A percentile compares a stretch with the other conserved stretches of the same genome.
These are phyloP conservation scores for Fusarium sp. DNA, from an alignment of 2,329 filamentous ascomycete species.

Conservation along the genomic window DNA sequence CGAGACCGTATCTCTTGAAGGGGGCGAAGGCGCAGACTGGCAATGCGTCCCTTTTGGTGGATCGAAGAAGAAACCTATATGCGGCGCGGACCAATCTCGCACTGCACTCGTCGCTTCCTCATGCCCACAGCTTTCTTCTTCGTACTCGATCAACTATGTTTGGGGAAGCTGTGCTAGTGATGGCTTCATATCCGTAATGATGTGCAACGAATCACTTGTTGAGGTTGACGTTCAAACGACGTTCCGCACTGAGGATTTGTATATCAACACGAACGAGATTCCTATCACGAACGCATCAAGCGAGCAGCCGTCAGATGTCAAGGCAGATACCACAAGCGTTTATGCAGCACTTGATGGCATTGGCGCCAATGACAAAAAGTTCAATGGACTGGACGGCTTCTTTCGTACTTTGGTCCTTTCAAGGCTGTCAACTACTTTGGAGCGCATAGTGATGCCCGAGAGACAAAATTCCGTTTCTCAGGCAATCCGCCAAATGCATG, in stretches of 20 bases:
- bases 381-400: constrained; percentile 45
- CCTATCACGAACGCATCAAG: constrained; percentile 35
- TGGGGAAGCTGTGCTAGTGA: constrained; percentile 44
- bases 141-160: constrained; percentile 42
- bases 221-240: constrained; percentile 39
- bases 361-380: constrained; percentile 26
- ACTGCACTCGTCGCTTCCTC: constrained; percentile 42
- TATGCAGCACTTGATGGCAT: constrained; percentile 37
- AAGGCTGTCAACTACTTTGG: constrained; percentile 37
- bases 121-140: constrained; percentile 36
- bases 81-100: constrained; percentile 24
- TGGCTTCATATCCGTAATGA: constrained; percentile 38
- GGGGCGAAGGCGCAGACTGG: constrained; percentile 30
- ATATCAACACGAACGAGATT: constrained; percentile 39
- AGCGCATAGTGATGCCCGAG: constrained; percentile 37
- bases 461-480: constrained; percentile 41
- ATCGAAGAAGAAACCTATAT: constrained; percentile 34
- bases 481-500: constrained; percentile 42
- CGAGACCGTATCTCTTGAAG: constrained; percentile 31
- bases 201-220: constrained; percentile 45
- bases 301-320: constrained; percentile 27
- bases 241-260: constrained; percentile 42
- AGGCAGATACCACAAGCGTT: constrained; percentile 30
- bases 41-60: constrained; percentile 37
- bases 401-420: constrained; percentile 46